These are phyloP conservation scores for Daldinia sp. DNA, from an alignment of 2,329 filamentous ascomycete species.

Conservation along the genomic window DNA sequence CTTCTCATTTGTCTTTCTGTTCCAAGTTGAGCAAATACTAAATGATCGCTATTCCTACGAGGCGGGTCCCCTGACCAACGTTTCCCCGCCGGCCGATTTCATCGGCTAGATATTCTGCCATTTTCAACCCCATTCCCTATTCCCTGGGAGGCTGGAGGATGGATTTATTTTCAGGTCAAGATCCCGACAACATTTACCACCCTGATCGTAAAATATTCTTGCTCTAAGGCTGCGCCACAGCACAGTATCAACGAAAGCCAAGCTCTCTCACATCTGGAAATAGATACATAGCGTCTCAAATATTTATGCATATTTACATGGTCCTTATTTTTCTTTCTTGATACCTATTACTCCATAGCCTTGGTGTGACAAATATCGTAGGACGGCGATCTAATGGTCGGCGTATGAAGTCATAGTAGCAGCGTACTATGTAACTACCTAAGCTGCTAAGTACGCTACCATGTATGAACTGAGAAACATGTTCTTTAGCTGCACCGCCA, in stretches of 20 bases:
- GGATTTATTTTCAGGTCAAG: slow-evolving; percentile 22
- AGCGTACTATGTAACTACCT: not conserved
- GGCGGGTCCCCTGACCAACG: slow-evolving; percentile 23
- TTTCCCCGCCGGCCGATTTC: slow-evolving; percentile 21
- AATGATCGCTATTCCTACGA: slow-evolving; percentile 39
- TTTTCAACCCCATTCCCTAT: not conserved
- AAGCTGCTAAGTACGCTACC: too few species aligned
- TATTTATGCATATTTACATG: slow-evolving; percentile 8
- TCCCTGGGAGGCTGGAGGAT: slow-evolving; percentile 3
- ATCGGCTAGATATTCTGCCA: slow-evolving; percentile 2
- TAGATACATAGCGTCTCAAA: slow-evolving; percentile 5
- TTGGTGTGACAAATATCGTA: slow-evolving; percentile 21
- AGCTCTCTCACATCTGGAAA: slow-evolving; percentile 20
- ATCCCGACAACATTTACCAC: slow-evolving; percentile 22
- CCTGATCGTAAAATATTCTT: slow-evolving; percentile 15
- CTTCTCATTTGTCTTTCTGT: slow-evolving; percentile 17
- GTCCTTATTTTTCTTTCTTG: not conserved
- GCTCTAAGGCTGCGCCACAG: slow-evolving; percentile 30
- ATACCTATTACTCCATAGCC: not conserved
- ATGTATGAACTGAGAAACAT: slow-evolving; percentile 5
- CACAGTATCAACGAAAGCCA: slow-evolving; percentile 12
- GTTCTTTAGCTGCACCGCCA: slow-evolving; percentile 25
- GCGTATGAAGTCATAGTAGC: slow-evolving; percentile 37
- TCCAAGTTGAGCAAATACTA: slow-evolving; percentile 31
- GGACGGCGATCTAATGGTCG: slow-evolving; percentile 11